Evolutionary conservation across 169 alveolate species (phyloP).

Genomic region (Prorocentrum cordatum): DNA sequence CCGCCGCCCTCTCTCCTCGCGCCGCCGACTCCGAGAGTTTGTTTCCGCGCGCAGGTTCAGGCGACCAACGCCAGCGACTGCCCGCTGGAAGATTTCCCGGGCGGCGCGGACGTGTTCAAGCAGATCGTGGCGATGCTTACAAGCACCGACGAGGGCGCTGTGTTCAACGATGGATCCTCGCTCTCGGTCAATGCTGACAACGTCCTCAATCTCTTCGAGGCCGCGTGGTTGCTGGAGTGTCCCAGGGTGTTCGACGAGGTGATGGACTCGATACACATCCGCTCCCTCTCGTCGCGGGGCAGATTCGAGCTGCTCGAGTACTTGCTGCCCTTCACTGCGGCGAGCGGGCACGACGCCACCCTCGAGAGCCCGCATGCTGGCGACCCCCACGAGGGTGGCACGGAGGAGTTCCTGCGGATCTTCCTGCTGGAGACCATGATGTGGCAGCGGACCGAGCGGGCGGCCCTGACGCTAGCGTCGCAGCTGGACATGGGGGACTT

Average conservation of each 20-base stretch:
- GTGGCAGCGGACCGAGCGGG: constrained; percentile 48
- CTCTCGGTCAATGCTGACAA: constrained; percentile 2
- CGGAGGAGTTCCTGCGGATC: constrained; percentile 19
- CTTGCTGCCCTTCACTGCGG: constrained; percentile 46
- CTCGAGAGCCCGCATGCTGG: neutral
- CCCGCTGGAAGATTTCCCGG: constrained; percentile 35
- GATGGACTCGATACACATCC: neutral
- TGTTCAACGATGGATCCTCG: neutral
- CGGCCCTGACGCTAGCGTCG: constrained; percentile 10
- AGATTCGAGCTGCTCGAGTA: constrained; percentile 28
- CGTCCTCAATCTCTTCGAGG: constrained; percentile 30
- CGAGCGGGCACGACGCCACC: constrained; percentile 9
- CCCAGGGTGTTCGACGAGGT: constrained; percentile 26
- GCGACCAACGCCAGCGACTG: constrained; percentile 27
- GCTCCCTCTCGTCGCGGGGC: neutral
- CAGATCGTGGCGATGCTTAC: neutral
- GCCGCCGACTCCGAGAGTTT: too few relatives aligned
- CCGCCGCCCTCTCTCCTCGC: too few relatives aligned
- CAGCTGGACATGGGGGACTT: constrained; percentile 19
- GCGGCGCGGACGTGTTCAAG: constrained; percentile 12
- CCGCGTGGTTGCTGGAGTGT: constrained; percentile 44
- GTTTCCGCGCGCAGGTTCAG: too few relatives aligned
- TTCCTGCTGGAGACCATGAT: constrained; percentile 28
- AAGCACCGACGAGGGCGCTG: too few relatives aligned
- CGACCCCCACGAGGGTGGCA: neutral